Evolutionary conservation across 2,329 filamentous ascomycete species (phyloP), one percentile per base, ranked within the genome.

Genomic region (Kalmusia sp.): DNA sequence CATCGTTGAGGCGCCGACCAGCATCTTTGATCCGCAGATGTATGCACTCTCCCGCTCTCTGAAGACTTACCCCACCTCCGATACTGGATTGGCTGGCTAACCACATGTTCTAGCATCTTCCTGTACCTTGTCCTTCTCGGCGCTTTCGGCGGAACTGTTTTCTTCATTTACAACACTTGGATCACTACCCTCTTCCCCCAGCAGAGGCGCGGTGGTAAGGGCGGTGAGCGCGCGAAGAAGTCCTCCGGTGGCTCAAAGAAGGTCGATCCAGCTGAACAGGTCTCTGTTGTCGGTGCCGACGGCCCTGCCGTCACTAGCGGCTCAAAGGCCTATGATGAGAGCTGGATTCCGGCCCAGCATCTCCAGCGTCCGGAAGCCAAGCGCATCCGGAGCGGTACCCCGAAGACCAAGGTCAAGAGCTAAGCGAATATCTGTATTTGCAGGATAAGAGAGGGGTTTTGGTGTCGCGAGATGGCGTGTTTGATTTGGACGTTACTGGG

Each of bases 91-190:
- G 12, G 11, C 33, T 11, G 30, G n/a, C 39, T 45, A 44, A 68
- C 49, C 34, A 37, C 38, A 38, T 17, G 7, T 38, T 41, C 22
- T 59, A 98, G 95, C 73, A 92, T 98, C 80, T 99, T 99, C 87
- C 87, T 99, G 59, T 98, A 98, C 82, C 83, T 96, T 73, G 88
- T 98, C 82, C 89, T 99, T 66, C 82, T 88, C 49, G 87, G 84
- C 57, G 85, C 83, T 59, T 96, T 96, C 74, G 86, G 79, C 61
- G 92, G 90, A 58, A 92, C 88, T 49, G 85, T 89, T 74, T 97
- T 93, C 86, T 96, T 96, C 78, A 92, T 97, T 80, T 99, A 99
- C 86, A 95, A 89, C 82, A 96, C 93, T 70, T 98, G 93, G 92
- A 90, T 99, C 78, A 91, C 92, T 69, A 88, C 92, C 12, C 90